Evolutionary conservation across 345 rosid genomes (phyloP).

Genomic region (Litchi chinensis): DNA sequence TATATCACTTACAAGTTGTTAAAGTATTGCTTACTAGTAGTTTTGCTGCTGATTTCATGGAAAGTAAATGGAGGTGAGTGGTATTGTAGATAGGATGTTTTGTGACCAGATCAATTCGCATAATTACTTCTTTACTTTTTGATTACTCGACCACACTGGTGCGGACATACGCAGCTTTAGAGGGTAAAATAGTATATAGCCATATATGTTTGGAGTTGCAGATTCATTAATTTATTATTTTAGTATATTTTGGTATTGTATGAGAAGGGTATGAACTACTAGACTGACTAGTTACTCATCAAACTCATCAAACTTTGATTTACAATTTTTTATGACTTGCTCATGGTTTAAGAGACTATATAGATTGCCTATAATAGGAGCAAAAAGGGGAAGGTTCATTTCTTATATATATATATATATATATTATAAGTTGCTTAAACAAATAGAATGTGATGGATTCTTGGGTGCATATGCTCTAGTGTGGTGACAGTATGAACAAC

Average conservation of each 20-base stretch:
- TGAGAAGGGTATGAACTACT: background rate
- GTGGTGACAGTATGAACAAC: background rate
- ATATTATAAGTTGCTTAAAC: background rate
- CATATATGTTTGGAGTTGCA: background rate
- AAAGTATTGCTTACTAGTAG: background rate
- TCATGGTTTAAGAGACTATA: background rate
- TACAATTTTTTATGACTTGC: background rate
- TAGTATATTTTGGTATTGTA: no score
- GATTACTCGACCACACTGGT: no score
- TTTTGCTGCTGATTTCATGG: conserved; percentile 4
- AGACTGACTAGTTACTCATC: background rate
- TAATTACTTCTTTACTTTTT: background rate
- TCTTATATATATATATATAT: background rate
- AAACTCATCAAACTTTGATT: background rate
- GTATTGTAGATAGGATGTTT: conserved; percentile 1
- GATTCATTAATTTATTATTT: background rate
- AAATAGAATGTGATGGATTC: background rate
- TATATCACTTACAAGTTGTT: conserved; percentile 4
- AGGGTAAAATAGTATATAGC: background rate
- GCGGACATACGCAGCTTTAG: background rate
- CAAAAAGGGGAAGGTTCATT: background rate
- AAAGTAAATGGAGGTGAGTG: background rate
- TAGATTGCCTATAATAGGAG: background rate
- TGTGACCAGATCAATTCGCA: background rate
- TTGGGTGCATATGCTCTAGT: background rate